Evolutionary conservation across 2,329 filamentous ascomycete genomes (phyloP).

Genomic region (Lomentospora prolificans): DNA sequence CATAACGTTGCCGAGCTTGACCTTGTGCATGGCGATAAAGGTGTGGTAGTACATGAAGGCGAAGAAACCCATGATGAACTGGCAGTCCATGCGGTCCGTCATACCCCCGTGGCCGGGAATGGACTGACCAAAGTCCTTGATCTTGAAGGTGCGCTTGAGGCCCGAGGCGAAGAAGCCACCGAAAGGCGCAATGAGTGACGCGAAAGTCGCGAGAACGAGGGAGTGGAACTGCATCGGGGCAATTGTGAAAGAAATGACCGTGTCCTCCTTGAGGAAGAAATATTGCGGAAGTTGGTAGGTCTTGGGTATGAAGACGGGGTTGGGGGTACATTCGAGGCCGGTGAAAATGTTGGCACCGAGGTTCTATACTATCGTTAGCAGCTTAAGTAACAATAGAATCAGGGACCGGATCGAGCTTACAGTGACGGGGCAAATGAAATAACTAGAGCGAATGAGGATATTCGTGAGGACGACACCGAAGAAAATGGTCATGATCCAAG

Average conservation of each 20-base stretch:
- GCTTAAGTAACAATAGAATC: not conserved
- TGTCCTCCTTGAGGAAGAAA: conserved; percentile 55
- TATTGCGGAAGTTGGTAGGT: conserved; percentile 64
- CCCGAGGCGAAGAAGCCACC: conserved; percentile 97
- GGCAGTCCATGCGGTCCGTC: conserved; percentile 98
- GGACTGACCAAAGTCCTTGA: conserved; percentile 98
- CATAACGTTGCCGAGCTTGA: conserved; percentile 75
- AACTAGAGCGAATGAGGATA: conserved; percentile 80
- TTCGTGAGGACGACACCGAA: conserved; percentile 77
- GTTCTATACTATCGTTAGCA: conserved; percentile 39
- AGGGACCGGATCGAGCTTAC: conserved; percentile 29
- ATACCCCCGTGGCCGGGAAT: conserved; percentile 97
- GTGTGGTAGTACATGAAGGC: conserved; percentile 98
- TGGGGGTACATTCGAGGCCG: conserved; percentile 79
- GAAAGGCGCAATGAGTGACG: conserved; percentile 92
- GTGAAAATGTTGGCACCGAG: conserved; percentile 89
- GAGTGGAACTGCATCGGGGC: conserved; percentile 92
- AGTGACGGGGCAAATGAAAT: conserved; percentile 97
- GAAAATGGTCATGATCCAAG: conserved; percentile 89
- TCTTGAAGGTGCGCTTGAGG: conserved; percentile 97
- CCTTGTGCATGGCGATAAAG: conserved; percentile 85
- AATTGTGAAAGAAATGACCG: conserved; percentile 57
- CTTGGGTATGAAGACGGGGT: conserved; percentile 79
- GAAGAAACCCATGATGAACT: conserved; percentile 99
- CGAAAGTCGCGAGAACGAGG: conserved; percentile 81